Evolutionary conservation across 1,284 basidiomycete genomes (phyloP).

Genomic region (Microstroma glucosiphilum): DNA sequence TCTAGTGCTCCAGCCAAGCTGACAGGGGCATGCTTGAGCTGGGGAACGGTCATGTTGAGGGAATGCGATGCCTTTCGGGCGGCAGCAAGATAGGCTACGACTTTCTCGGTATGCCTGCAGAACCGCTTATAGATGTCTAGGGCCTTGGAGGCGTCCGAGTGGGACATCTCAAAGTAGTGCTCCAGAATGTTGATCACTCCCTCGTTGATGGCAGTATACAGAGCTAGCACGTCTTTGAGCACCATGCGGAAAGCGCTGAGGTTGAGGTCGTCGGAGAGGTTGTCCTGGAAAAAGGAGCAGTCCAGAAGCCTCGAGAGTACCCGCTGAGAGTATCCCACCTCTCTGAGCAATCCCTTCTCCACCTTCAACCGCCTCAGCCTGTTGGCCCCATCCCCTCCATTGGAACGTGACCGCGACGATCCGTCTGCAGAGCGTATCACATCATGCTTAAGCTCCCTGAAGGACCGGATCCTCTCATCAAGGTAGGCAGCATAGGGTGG

Average conservation of each 20-base stretch:
- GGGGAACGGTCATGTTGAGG: slow-evolving; percentile 86
- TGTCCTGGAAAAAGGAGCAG: slow-evolving; percentile 87
- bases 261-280: slow-evolving; percentile 83
- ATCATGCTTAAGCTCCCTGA: slow-evolving; percentile 85
- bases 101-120: slow-evolving; percentile 85
- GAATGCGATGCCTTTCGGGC: slow-evolving; percentile 87
- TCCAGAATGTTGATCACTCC: slow-evolving; percentile 91
- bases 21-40: slow-evolving; percentile 89
- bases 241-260: slow-evolving; percentile 85
- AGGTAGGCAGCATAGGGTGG: slow-evolving; percentile 82
- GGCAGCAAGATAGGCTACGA: slow-evolving; percentile 88
- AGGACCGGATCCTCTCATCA: slow-evolving; percentile 80
- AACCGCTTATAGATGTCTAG: slow-evolving; percentile 87
- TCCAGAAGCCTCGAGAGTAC: slow-evolving; percentile 81
- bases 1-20: slow-evolving; percentile 85
- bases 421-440: slow-evolving; percentile 80
- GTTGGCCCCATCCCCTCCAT: slow-evolving; percentile 29
- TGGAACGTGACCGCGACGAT: slow-evolving; percentile 58
- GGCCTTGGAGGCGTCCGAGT: slow-evolving; percentile 77
- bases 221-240: slow-evolving; percentile 90
- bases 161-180: slow-evolving; percentile 98
- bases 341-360: slow-evolving; percentile 87
- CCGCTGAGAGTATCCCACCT: slow-evolving; percentile 82
- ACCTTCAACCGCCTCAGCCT: slow-evolving; percentile 86
- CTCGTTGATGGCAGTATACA: slow-evolving; percentile 96